Evolutionary conservation across 495 filamentous ascomycete species (phyloP).

Genomic region (Penicillium atrosanguineum): DNA sequence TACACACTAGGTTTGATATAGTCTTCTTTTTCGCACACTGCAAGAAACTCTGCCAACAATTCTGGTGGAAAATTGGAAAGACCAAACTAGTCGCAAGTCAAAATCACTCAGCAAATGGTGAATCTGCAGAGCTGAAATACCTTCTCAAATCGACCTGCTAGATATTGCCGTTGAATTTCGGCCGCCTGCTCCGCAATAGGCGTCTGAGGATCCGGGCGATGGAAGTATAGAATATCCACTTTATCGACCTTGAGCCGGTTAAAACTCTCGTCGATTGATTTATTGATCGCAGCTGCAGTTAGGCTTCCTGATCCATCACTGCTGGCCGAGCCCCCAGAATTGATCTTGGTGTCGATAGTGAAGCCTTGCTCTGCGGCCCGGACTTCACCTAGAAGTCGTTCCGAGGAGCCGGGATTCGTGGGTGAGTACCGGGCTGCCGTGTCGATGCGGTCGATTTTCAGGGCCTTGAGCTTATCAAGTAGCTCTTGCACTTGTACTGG

Average conservation of each 20-base stretch:
- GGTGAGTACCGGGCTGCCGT: conserved; percentile 47
- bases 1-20: conserved; percentile 39
- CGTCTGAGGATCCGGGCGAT: conserved; percentile 36
- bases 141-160: conserved; percentile 22
- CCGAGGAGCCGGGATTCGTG: conserved; percentile 36
- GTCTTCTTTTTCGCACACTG: conserved; percentile 34
- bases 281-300: conserved; percentile 20
- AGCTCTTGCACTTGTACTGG: conserved; percentile 22
- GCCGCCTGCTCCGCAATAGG: conserved; percentile 34
- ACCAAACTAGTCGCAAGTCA: conserved; percentile 27
- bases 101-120: background rate
- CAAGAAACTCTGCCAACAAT: conserved; percentile 31
- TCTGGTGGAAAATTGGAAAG: conserved; percentile 38
- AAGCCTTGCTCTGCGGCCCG: conserved; percentile 26
- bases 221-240: conserved; percentile 31
- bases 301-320: conserved; percentile 15
- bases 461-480: conserved; percentile 21
- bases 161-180: conserved; percentile 32
- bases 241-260: conserved; percentile 22
- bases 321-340: conserved; percentile 1
- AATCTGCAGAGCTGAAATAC: too few species aligned
- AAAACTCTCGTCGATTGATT: conserved; percentile 22
- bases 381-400: conserved; percentile 41
- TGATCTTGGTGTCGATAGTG: conserved; percentile 43
- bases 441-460: conserved; percentile 39